A percentile compares a stretch with the other conserved stretches of the same genome.
These are phyloP conservation scores for Colletotrichum chrysophilum DNA, from an alignment of 2,329 filamentous ascomycete genomes.

Conservation along the genomic window DNA sequence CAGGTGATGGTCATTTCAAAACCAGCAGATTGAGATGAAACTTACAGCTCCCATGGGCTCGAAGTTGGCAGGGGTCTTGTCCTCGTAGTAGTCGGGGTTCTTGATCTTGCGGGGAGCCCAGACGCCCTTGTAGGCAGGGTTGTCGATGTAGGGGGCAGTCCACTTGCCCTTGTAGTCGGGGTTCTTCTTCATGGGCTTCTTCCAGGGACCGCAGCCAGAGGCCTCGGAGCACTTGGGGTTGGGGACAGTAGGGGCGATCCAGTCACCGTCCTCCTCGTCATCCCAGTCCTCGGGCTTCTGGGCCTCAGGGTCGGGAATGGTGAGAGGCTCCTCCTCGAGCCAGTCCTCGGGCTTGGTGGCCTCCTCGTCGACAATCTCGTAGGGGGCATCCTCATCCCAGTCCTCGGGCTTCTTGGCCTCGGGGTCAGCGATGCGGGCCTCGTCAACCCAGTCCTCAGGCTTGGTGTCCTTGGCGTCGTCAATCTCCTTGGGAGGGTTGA, in stretches of 20 bases:
- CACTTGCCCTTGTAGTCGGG: constrained; percentile 99
- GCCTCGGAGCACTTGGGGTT: constrained; percentile 96
- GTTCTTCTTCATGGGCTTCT: constrained; percentile 91
- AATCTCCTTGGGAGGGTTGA: constrained; percentile 95
- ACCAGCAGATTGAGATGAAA: constrained; percentile 30
- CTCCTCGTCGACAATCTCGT: constrained; percentile 92
- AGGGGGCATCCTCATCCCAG: constrained; percentile 98
- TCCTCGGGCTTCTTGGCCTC: constrained; percentile 96
- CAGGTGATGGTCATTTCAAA: constrained; percentile 3
- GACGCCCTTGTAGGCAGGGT: constrained; percentile 95
- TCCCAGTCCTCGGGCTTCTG: constrained; percentile 99
- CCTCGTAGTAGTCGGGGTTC: constrained; percentile 96
- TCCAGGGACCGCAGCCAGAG: constrained; percentile 94
- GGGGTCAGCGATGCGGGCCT: constrained; percentile 88
- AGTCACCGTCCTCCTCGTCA: constrained; percentile 99
- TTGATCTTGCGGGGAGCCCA: constrained; percentile 96
- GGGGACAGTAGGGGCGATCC: constrained; percentile 85
- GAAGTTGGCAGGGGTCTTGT: constrained; percentile 95
- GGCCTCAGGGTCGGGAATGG: constrained; percentile 89
- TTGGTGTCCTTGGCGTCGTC: constrained; percentile 93
- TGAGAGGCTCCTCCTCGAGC: constrained; percentile 87
- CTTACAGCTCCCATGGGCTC: constrained; percentile 97
- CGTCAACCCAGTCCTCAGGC: constrained; percentile 95
- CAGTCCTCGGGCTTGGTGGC: constrained; percentile 93
- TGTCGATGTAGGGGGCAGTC: constrained; percentile 90